A percentile compares a stretch with the other conserved stretches of the same genome.
Evolutionary conservation across 78 protist genomes (phyloP).

Genomic region (Dictyostelium intermedium): DNA sequence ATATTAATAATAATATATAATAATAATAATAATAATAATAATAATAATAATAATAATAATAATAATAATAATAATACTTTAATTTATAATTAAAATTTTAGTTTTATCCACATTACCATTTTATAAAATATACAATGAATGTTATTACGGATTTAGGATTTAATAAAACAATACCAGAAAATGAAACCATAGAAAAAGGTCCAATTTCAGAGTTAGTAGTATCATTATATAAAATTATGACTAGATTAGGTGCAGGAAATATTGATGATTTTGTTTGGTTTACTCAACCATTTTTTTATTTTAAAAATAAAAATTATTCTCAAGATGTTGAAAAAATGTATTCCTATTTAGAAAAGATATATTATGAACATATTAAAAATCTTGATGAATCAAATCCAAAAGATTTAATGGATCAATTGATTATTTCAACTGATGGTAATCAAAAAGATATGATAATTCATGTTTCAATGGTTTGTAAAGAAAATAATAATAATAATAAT

Average conservation of each 20-base stretch:
- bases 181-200: slow-evolving; percentile 17
- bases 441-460: neutral
- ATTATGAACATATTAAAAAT: neutral
- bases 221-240: slow-evolving; percentile 1
- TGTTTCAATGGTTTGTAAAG: neutral
- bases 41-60: too few species aligned
- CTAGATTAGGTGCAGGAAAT: slow-evolving; percentile 22
- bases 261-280: slow-evolving; percentile 1
- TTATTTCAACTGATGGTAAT: neutral
- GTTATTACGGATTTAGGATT: slow-evolving; percentile 10
- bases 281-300: slow-evolving; percentile 5
- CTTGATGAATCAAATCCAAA: slow-evolving; percentile 6
- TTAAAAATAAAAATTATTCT: too few species aligned
- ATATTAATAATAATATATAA: too few species aligned
- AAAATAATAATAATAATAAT: neutral
- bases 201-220: neutral
- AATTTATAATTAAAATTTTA: too few species aligned
- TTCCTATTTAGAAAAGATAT: neutral
- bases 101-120: slow-evolving; percentile 29
- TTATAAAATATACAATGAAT: slow-evolving; percentile 15
- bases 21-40: neutral
- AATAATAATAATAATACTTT: too few species aligned
- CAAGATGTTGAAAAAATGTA: neutral
- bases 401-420: slow-evolving; percentile 41
- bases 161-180: neutral